Evolutionary conservation across 176 grass and related monocot genomes (phyloP), one percentile per base, ranked within the genome.

Genomic region (Juncus inflexus): DNA sequence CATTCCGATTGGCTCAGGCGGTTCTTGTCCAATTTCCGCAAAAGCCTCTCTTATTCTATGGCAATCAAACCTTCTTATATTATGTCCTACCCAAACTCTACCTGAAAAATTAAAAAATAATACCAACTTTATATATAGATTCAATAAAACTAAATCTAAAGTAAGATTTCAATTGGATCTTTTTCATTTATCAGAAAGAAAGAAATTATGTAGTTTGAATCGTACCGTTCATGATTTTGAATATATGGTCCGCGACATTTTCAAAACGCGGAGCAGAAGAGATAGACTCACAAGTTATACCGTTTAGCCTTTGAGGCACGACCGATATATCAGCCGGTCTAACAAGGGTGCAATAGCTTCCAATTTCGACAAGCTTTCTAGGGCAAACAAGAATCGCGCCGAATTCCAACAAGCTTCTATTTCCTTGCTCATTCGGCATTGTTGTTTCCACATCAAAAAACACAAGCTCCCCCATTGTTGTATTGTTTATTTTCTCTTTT

Each of bases 391-490:
- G 15, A 38, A 91, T 79, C n/a, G 92, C 92, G 51, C 84, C 92
- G 45, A 97, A 97, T 76, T 97, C 92, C 3, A 97, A 61, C 47
- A 97, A 36, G 16, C 51, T 80, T 51, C 62, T 64, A 0, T 65
- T 42, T 4, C 15, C 81, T 1, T 19, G 1, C 12, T 42, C 56
- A 3, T 50, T 59, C 9, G 87, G 74, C 55, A 65, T 72, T 2
- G 87, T 83, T 36, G 94, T 91, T 80, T 91, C 85, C 2, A 97
- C 67, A 74, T 91, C 87, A 42, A 97, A 91, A 73, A 97, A 97
- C 41, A 82, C 87, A 36, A 96, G 86, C 76, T 90, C 86, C 7
- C 50, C 77, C 67, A 65, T 80, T 57, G 2, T 9, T 4, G n/a
- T 9, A 53, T 7, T 8, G 42, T 58, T 6, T 37, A 10, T 3